Conservation (phyloP, 352 stramenopile genomes). For the Poterioochromonas sp. region DNA sequence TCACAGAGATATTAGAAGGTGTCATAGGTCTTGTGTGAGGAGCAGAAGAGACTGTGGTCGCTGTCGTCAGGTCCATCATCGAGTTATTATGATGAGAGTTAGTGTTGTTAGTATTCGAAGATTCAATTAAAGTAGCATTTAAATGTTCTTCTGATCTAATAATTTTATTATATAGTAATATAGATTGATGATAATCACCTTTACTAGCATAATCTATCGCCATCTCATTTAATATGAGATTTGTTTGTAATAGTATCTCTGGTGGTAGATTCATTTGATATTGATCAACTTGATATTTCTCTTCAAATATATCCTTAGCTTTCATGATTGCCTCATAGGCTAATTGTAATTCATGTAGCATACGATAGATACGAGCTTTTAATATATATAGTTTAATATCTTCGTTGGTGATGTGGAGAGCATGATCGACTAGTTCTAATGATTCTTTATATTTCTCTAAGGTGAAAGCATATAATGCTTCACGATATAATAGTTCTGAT, state of each 20-base stretch:
- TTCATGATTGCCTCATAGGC: background rate
- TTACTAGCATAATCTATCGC: background rate
- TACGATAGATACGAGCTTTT: background rate
- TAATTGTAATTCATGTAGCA: background rate
- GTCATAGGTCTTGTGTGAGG: too few species aligned
- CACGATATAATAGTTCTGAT: background rate
- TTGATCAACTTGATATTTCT: background rate
- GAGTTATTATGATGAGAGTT: too few species aligned
- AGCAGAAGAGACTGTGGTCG: background rate
- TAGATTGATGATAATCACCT: slow-evolving; percentile 23
- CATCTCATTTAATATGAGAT: slow-evolving; percentile 26
- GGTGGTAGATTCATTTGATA: background rate
- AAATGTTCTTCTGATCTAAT: background rate
- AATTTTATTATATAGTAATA: slow-evolving; percentile 3
- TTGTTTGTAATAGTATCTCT: background rate
- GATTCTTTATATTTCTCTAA: background rate
- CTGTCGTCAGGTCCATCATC: too few species aligned
- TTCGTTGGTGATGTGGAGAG: background rate
- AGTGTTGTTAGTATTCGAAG: background rate
- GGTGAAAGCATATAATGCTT: background rate
- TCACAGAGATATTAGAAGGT: too few species aligned
- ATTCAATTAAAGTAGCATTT: background rate
- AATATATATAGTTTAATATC: slow-evolving; percentile 26
- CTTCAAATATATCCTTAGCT: slow-evolving; percentile 4
- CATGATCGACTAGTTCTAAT: slow-evolving; percentile 1